Evolutionary conservation across 2,329 filamentous ascomycete genomes (phyloP).

Genomic region (Aspergillus ustus): DNA sequence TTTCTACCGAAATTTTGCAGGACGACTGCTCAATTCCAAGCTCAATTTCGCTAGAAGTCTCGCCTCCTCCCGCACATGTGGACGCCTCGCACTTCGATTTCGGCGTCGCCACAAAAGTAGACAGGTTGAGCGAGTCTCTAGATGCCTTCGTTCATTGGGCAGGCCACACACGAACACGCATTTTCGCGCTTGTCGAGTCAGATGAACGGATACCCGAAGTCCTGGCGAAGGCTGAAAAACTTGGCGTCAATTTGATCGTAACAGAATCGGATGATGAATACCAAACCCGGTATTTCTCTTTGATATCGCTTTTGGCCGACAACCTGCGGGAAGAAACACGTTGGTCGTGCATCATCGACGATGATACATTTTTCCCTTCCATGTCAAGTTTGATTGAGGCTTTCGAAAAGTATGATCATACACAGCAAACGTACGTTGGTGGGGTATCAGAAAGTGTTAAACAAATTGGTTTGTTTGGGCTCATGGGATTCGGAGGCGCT

Average conservation of each 20-base stretch:
- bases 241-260: slow-evolving; percentile 50
- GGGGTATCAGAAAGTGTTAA: slow-evolving; percentile 61
- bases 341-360: slow-evolving; percentile 65
- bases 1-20: slow-evolving; percentile 21
- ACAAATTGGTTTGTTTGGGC: slow-evolving; percentile 58
- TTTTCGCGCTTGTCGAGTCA: slow-evolving; percentile 59
- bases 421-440: slow-evolving; percentile 58
- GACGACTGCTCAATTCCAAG: slow-evolving; percentile 48
- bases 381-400: slow-evolving; percentile 56
- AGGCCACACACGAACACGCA: slow-evolving; percentile 54
- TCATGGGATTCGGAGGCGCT: slow-evolving; percentile 66
- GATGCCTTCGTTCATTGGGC: slow-evolving; percentile 62
- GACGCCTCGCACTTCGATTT: slow-evolving; percentile 60
- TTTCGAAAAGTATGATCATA: slow-evolving; percentile 55
- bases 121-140: slow-evolving; percentile 57
- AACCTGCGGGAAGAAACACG: slow-evolving; percentile 51
- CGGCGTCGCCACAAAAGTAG: slow-evolving; percentile 60
- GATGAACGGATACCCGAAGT: slow-evolving; percentile 35
- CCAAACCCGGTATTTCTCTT: slow-evolving; percentile 60
- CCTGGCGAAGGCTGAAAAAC: slow-evolving; percentile 38
- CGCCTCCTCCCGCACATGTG: slow-evolving; percentile 46
- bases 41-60: slow-evolving; percentile 54
- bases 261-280: slow-evolving; percentile 42
- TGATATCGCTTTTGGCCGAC: slow-evolving; percentile 56
- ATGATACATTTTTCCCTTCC: slow-evolving; percentile 67